These are phyloP conservation scores for Paspalum vaginatum DNA, from an alignment of 176 grass and related monocot species.

Conservation along the genomic window DNA sequence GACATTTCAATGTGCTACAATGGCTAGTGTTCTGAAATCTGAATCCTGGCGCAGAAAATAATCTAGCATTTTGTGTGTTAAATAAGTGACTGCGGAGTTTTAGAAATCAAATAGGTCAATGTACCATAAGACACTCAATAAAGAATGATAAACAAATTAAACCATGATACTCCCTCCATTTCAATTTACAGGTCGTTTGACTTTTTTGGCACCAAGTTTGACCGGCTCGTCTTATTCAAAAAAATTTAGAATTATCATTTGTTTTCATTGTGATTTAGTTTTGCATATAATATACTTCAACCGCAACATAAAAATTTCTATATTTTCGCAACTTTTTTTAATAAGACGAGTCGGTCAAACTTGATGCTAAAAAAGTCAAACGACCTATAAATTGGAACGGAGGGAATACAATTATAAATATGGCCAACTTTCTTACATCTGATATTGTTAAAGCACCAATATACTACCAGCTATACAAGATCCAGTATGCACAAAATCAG, in stretches of 20 bases:
- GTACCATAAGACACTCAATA: not conserved
- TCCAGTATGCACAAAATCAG: not conserved
- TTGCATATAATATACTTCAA: too few species aligned
- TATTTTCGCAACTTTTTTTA: too few species aligned
- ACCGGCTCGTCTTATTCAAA: too few species aligned
- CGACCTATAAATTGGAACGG: too few species aligned
- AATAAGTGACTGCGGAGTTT: not conserved
- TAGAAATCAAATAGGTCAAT: not conserved
- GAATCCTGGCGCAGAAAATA: not conserved
- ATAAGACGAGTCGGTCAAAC: too few species aligned
- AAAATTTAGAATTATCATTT: too few species aligned
- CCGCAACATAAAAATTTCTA: too few species aligned
- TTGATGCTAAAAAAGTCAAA: too few species aligned
- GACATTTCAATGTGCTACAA: not conserved
- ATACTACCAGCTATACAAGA: not conserved
- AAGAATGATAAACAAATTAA: not conserved
- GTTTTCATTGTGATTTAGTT: too few species aligned
- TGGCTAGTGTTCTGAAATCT: constrained; percentile 1
- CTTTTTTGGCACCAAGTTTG: too few species aligned
- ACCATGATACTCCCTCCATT: too few species aligned
- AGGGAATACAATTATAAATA: not conserved
- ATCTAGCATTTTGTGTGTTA: not conserved
- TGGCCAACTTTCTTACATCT: not conserved
- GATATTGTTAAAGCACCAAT: not conserved
- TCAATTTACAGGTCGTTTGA: too few species aligned